These are phyloP conservation scores for Hordeum pubiflorum DNA, from an alignment of 202 grass and related monocot species.

Conservation along the genomic window DNA sequence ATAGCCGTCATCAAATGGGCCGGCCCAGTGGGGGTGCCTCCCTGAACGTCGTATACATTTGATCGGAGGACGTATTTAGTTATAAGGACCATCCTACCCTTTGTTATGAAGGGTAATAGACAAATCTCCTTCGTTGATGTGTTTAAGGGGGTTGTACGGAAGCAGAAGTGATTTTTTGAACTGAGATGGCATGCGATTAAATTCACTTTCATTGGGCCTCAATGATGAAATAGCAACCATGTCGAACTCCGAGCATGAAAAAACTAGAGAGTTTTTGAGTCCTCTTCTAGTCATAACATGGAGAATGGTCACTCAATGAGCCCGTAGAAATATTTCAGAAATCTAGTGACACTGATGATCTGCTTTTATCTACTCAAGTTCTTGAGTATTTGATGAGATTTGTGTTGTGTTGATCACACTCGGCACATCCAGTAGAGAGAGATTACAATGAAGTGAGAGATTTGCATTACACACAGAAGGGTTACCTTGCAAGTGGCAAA, in stretches of 20 bases:
- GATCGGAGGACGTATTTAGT: too few relatives aligned
- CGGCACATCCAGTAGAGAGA: not conserved
- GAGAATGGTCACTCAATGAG: not conserved
- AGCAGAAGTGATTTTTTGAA: too few relatives aligned
- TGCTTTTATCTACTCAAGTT: not conserved
- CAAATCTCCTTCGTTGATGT: too few relatives aligned
- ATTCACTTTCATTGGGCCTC: not conserved
- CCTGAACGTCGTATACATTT: too few relatives aligned
- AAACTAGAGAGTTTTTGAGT: not conserved
- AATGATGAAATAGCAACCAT: not conserved
- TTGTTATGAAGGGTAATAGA: too few relatives aligned
- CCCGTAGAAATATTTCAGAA: not conserved
- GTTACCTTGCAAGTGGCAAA: conserved; percentile 23
- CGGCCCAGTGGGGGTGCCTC: too few relatives aligned
- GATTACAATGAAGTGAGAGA: not conserved
- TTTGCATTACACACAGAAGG: conserved; percentile 8
- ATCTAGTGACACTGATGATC: not conserved
- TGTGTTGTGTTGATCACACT: not conserved
- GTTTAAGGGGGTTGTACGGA: too few relatives aligned
- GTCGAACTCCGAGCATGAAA: not conserved
- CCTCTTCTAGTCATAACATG: not conserved
- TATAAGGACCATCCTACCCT: too few relatives aligned
- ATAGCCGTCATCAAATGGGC: too few relatives aligned
- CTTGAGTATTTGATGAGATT: conserved; percentile 1
- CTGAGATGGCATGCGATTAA: not conserved